Base-by-base conservation (phyloP, 192 early-diverging fungal species). In the Coemansia sp. region DNA sequence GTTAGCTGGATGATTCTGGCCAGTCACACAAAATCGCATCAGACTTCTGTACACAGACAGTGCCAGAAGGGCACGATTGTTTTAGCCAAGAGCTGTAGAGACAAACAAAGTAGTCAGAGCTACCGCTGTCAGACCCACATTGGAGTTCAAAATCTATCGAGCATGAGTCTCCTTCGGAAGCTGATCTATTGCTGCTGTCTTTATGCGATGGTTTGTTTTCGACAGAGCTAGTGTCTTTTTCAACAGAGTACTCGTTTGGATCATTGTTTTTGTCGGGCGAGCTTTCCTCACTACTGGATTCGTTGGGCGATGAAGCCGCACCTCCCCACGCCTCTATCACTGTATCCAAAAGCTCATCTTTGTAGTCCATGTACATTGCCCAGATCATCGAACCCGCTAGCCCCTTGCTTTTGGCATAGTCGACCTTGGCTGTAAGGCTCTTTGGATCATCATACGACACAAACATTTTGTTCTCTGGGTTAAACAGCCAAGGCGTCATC, bases 401-500 rank as follows among this genome's bases (percentile, higher is more conserved):
- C 10, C 80, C 80, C 46, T 86, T 74, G 12, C 71, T 67, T 18
- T 63, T 66, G 13, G 87, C 87, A 73, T 85, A 88, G 52, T 84
- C 64, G 0, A 84, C 80, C 72, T 91, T 91, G 35, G 74, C 57
- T 37, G 58, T 70, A 42, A 92, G 58, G 10, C 87, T 88, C 16
- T 77, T 52, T 4, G 82, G 79, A 49, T 92, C 88, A 52, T 91
- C 88, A 53, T 92, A 92, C 3, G 87, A 87, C 52, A 91, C 84
- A 60, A 85, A 89, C 29, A 53, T 57, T 25, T 77, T 86, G 13
- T 69, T 87, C 1, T 12, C 40, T 7, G 81, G 77, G 42, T 89
- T 89, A 68, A 85, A 94, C 30, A 94, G 35, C 88, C 89, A 92
- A 3, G 92, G 91, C 7, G 90, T 91, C 62, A 82, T 62, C 2